A percentile compares a stretch with the other conserved stretches of the same genome.
Evolutionary conservation across 2,329 filamentous ascomycete genomes (phyloP).

Genomic region (Colletotrichum musicola): DNA sequence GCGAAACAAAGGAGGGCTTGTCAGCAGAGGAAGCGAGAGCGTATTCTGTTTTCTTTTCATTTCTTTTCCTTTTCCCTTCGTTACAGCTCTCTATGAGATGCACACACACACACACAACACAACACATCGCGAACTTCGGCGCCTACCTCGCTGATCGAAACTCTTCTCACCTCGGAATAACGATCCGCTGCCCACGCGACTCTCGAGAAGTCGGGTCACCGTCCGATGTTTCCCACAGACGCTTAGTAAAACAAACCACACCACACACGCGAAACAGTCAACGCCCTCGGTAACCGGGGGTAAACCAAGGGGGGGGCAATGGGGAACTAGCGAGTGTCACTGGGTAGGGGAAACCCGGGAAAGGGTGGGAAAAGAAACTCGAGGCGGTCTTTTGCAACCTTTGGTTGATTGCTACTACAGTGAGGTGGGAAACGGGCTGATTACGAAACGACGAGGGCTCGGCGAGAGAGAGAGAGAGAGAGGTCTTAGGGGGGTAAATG

Average conservation of each 20-base stretch:
- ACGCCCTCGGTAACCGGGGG: neutral
- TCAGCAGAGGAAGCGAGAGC: constrained; percentile 24
- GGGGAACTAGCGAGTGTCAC: constrained; percentile 4
- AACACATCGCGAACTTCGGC: neutral
- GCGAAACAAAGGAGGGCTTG: neutral
- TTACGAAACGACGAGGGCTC: constrained; percentile 4
- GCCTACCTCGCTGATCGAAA: neutral
- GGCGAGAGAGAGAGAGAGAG: neutral
- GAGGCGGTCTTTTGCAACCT: constrained; percentile 28
- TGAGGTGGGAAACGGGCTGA: constrained; percentile 4
- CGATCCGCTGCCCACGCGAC: neutral
- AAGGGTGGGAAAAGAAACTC: neutral
- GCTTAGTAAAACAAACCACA: constrained; percentile 16
- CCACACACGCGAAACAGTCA: constrained; percentile 14
- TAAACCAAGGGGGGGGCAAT: neutral
- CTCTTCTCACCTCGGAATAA: neutral
- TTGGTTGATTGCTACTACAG: constrained; percentile 7
- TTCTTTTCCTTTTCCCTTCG: constrained; percentile 28
- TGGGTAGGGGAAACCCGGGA: neutral
- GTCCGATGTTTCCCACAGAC: constrained; percentile 26
- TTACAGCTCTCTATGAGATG: constrained; percentile 11
- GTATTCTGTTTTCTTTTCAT: constrained; percentile 24
- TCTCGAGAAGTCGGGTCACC: constrained; percentile 9
- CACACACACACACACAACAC: neutral
- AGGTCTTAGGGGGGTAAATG: neutral